A percentile compares a stretch with the other conserved stretches of the same genome.
These are phyloP conservation scores for Pisolithus thermaeus DNA, from an alignment of 1,284 basidiomycete species.

Conservation along the genomic window DNA sequence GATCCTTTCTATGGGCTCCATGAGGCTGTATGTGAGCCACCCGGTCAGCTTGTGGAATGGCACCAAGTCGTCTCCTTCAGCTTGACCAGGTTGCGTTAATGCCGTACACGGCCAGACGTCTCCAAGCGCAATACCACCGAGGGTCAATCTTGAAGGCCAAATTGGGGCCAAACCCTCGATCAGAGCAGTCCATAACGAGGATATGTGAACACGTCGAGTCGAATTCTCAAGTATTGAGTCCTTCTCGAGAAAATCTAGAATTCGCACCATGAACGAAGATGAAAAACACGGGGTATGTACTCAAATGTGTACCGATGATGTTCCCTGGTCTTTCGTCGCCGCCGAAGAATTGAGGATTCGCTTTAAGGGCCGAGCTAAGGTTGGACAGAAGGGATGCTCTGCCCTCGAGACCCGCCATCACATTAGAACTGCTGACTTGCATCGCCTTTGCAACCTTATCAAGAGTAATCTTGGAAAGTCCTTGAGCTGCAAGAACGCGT, in stretches of 20 bases:
- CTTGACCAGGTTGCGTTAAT: constrained; percentile 33
- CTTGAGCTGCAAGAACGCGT: constrained; percentile 50
- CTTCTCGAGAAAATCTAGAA: constrained; percentile 63
- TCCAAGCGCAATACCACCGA: constrained; percentile 68
- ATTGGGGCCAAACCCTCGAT: constrained; percentile 82
- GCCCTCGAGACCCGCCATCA: constrained; percentile 89
- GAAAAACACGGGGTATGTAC: not conserved
- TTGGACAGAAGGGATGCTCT: constrained; percentile 72
- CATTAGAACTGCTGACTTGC: constrained; percentile 77
- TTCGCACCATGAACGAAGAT: not conserved
- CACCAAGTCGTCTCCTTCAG: constrained; percentile 67
- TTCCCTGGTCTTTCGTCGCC: constrained; percentile 72
- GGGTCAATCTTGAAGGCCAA: constrained; percentile 78
- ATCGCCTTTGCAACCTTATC: constrained; percentile 64
- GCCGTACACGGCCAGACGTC: constrained; percentile 86
- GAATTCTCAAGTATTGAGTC: constrained; percentile 41
- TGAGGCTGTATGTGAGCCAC: constrained; percentile 86
- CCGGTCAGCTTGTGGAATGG: constrained; percentile 95
- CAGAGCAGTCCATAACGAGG: constrained; percentile 76
- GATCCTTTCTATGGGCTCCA: constrained; percentile 76
- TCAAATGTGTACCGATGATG: constrained; percentile 54
- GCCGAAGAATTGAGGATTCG: constrained; percentile 66
- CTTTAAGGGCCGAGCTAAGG: constrained; percentile 64
- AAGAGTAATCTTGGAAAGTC: constrained; percentile 60
- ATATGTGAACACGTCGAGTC: constrained; percentile 49